Evolutionary conservation across 1,139 yeast species (phyloP).

Genomic region (Candida smagusa): DNA sequence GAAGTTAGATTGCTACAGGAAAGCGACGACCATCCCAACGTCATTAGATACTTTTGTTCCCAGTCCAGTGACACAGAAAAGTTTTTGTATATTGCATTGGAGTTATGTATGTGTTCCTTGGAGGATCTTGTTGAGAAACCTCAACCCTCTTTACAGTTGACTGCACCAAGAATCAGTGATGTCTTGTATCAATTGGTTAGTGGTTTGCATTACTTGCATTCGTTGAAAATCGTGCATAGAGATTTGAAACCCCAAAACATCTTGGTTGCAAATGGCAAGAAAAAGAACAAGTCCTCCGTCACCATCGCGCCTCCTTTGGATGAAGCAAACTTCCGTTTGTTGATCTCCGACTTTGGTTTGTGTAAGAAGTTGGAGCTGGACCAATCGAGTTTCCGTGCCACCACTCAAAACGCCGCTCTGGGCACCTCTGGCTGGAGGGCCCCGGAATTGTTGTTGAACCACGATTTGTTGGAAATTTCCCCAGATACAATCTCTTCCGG

Average conservation of each 20-base stretch:
- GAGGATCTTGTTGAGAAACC: slow-evolving; percentile 76
- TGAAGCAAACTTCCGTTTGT: slow-evolving; percentile 46
- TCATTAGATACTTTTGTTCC: slow-evolving; percentile 87
- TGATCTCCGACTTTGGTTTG: slow-evolving; percentile 93
- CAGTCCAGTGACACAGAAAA: slow-evolving; percentile 70
- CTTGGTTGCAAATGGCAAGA: slow-evolving; percentile 70
- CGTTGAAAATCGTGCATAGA: slow-evolving; percentile 89
- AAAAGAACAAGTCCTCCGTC: slow-evolving; percentile 12
- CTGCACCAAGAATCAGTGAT: slow-evolving; percentile 37
- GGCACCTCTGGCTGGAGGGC: slow-evolving; percentile 99
- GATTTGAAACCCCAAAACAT: slow-evolving; percentile 97
- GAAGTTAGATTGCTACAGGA: slow-evolving; percentile 86
- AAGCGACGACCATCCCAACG: slow-evolving; percentile 96
- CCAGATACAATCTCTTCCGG: slow-evolving; percentile 39
- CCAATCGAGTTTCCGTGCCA: slow-evolving; percentile 90
- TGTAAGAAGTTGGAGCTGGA: slow-evolving; percentile 90
- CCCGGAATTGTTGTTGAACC: slow-evolving; percentile 70
- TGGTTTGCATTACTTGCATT: slow-evolving; percentile 85
- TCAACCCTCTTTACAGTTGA: slow-evolving; percentile 16
- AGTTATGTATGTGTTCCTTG: slow-evolving; percentile 82
- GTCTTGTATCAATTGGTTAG: slow-evolving; percentile 74
- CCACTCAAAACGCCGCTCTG: slow-evolving; percentile 82
- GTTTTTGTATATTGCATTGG: slow-evolving; percentile 89
- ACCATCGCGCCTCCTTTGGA: slow-evolving; percentile 10
- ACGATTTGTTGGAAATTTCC: slow-evolving; percentile 39